Evolutionary conservation across 1,284 basidiomycete species (phyloP).

Genomic region (Kalmanozyma brasiliensis): DNA sequence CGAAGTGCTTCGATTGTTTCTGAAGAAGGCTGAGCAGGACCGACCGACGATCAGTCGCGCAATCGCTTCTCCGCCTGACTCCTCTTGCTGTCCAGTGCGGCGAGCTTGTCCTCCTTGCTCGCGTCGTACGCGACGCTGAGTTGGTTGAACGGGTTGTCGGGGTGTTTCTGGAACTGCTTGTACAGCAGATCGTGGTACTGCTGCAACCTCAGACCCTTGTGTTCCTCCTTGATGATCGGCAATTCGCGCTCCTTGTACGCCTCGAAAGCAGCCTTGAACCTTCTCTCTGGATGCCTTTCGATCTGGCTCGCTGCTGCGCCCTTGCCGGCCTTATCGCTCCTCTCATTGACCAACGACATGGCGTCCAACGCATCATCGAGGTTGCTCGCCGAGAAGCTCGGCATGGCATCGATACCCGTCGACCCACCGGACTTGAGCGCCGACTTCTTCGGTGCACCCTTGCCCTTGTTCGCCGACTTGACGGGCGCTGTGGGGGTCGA

Average conservation of each 20-base stretch:
- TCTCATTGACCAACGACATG: constrained; percentile 86
- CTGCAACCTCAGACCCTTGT: constrained; percentile 82
- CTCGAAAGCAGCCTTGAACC: constrained; percentile 80
- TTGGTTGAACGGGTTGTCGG: constrained; percentile 81
- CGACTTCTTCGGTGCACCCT: constrained; percentile 38
- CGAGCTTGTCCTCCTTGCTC: constrained; percentile 81
- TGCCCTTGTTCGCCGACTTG: constrained; percentile 72
- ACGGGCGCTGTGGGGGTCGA: constrained; percentile 75
- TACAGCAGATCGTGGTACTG: constrained; percentile 76
- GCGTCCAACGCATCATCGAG: constrained; percentile 93
- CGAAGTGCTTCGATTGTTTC: too few relatives aligned
- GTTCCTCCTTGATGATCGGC: constrained; percentile 81
- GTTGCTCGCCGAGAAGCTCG: constrained; percentile 80
- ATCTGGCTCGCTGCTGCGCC: constrained; percentile 77
- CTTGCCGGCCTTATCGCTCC: constrained; percentile 85
- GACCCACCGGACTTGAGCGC: constrained; percentile 35
- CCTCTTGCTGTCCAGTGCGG: constrained; percentile 73
- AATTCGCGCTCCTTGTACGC: constrained; percentile 90
- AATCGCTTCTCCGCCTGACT: constrained; percentile 62
- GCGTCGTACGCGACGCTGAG: constrained; percentile 78
- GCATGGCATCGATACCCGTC: constrained; percentile 54
- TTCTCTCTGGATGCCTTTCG: constrained; percentile 92
- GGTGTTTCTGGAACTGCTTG: constrained; percentile 75
- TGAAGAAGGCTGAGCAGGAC: too few relatives aligned
- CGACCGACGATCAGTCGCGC: too few relatives aligned